Conservation (phyloP, 306 rosid species). For the Sicyos edulis region DNA sequence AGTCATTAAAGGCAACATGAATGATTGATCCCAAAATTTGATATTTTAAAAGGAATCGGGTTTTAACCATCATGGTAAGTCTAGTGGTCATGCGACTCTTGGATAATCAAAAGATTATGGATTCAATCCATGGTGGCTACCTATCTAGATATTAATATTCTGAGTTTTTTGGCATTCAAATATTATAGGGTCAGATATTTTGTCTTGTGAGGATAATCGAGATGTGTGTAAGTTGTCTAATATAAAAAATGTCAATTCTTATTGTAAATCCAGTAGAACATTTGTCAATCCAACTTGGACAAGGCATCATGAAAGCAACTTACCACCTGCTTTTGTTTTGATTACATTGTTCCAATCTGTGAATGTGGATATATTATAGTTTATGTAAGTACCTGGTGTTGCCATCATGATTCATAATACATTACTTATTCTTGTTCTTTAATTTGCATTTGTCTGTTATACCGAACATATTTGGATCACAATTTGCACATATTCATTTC, state of each 20-base stretch:
- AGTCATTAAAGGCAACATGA: slow-evolving; percentile 15
- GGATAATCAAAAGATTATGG: no score
- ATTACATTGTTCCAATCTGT: slow-evolving; percentile 5
- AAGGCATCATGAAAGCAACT: slow-evolving; percentile 18
- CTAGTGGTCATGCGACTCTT: no score
- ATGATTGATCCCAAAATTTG: slow-evolving; percentile 1
- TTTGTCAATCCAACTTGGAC: slow-evolving; percentile 2
- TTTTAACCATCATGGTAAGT: no score
- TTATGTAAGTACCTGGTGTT: background rate
- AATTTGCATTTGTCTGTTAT: background rate
- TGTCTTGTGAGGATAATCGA: no score
- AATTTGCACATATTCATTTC: background rate
- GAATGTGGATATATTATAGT: background rate
- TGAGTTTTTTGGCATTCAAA: no score
- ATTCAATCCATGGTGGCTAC: no score
- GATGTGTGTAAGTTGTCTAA: no score
- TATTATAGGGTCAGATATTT: no score
- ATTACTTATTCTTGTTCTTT: slow-evolving; percentile 1
- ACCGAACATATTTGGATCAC: slow-evolving; percentile 1
- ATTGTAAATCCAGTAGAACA: background rate
- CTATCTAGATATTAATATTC: no score
- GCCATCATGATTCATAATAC: background rate
- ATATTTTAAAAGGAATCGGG: no score
- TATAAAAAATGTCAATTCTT: background rate
- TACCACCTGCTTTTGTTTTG: background rate